A percentile compares a stretch with the other conserved stretches of the same genome.
Conservation (phyloP, 257 asterid species). For the Mentha longifolia region DNA sequence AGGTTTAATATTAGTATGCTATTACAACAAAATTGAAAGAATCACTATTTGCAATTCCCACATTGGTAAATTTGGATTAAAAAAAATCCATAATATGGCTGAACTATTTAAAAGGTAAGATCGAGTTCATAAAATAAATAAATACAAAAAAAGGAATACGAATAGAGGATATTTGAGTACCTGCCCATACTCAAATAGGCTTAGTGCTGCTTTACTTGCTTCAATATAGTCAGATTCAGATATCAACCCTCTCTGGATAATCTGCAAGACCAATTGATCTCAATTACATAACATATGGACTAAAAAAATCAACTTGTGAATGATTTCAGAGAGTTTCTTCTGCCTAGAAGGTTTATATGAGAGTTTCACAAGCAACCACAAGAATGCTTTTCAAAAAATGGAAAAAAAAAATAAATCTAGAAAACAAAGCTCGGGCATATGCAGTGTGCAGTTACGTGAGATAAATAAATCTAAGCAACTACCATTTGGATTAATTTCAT, state of each 20-base stretch:
- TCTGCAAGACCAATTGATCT: conserved; percentile 52
- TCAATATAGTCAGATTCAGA: conserved; percentile 70
- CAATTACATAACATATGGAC: conserved; percentile 12
- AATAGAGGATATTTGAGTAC: conserved; percentile 40
- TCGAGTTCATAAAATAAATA: neutral
- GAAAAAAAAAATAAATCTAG: too few relatives aligned
- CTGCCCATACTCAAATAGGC: conserved; percentile 90
- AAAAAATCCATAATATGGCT: neutral
- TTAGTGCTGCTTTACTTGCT: conserved; percentile 79
- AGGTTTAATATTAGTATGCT: neutral
- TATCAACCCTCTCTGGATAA: conserved; percentile 76
- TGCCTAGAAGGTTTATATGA: neutral
- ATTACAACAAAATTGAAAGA: neutral
- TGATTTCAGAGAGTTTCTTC: conserved; percentile 6
- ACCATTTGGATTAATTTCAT: neutral
- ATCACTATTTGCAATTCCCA: conserved; percentile 3
- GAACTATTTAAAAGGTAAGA: conserved; percentile 1
- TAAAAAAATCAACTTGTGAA: neutral
- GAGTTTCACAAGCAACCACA: conserved; percentile 19
- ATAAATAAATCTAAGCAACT: neutral
- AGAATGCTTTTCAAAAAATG: too few relatives aligned
- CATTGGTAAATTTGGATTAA: neutral
- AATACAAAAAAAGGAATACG: conserved; percentile 7
- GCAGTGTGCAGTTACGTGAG: too few relatives aligned
- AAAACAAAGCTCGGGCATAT: too few relatives aligned